These are phyloP conservation scores for Cystofilobasidium capitatum DNA, from an alignment of 768 basidiomycete genomes.

Conservation along the genomic window DNA sequence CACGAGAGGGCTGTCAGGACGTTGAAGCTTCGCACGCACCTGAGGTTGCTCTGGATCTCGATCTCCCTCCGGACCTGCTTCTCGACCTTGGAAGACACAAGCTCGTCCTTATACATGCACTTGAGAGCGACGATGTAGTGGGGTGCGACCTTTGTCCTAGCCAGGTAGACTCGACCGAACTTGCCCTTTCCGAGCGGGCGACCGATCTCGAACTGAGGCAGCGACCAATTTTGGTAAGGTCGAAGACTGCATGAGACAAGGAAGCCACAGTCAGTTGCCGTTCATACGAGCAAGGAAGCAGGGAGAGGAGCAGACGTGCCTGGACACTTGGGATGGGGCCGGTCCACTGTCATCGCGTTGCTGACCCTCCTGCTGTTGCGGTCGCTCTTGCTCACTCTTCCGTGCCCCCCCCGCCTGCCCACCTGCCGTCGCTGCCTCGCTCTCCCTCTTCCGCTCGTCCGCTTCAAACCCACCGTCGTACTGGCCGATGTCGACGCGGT, in stretches of 20 bases:
- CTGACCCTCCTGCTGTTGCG: background rate
- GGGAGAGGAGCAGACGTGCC: background rate
- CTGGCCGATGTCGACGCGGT: constrained; percentile 48
- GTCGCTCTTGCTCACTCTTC: no score
- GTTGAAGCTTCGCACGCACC: constrained; percentile 33
- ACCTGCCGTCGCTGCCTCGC: constrained; percentile 57
- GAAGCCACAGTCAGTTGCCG: background rate
- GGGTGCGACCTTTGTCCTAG: constrained; percentile 76
- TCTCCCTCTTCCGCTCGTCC: constrained; percentile 52
- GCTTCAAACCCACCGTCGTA: constrained; percentile 97
- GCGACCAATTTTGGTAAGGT: constrained; percentile 54
- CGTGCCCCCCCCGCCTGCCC: constrained; percentile 46
- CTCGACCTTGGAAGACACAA: constrained; percentile 81
- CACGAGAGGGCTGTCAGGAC: background rate
- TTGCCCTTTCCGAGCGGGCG: constrained; percentile 97
- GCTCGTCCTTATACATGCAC: constrained; percentile 91
- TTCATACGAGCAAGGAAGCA: background rate
- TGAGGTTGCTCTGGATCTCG: constrained; percentile 91
- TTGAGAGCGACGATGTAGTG: constrained; percentile 94
- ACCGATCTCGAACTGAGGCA: constrained; percentile 85
- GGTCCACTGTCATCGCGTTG: no score
- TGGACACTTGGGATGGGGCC: no score
- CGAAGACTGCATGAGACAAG: background rate
- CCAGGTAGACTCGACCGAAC: constrained; percentile 98
- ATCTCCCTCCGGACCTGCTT: constrained; percentile 96